Base-by-base conservation (phyloP, 495 filamentous ascomycete genomes). In the Delitschia confertaspora region DNA sequence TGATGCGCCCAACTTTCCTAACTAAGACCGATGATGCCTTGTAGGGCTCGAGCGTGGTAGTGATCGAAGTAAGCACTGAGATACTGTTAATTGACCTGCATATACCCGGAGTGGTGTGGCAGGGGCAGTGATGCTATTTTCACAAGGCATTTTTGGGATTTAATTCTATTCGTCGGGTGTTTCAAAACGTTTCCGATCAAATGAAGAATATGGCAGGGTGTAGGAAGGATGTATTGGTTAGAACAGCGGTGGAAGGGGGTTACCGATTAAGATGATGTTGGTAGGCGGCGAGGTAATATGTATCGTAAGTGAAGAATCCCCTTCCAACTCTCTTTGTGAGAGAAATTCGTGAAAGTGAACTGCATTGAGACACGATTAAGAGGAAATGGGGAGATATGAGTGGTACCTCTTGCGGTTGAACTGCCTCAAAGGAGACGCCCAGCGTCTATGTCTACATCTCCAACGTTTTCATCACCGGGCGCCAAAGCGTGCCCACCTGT, bases 101-200 rank as follows among this genome's bases (percentile, higher is more conserved):
- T n/a, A n/a, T n/a, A n/a, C n/a, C n/a, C n/a, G n/a, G n/a, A n/a
- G n/a, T n/a, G n/a, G n/a, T n/a, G n/a, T n/a, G n/a, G n/a, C n/a
- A n/a, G n/a, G n/a, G n/a, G n/a, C n/a, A n/a, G n/a, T n/a, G n/a
- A n/a, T n/a, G n/a, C n/a, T n/a, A n/a, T n/a, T n/a, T n/a, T n/a
- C n/a, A n/a, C n/a, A n/a, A n/a, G n/a, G n/a, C n/a, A 38, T 51
- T 51, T 31, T 34, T 14, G 20, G 5, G 4, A 7, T 8, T 11
- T 1, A 13, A 10, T 39, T 9, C 40, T 3, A 51, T 51, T 51
- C 5, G 47, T 22, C 47, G 47, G 47, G 40, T 45, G 47, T 51
- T 51, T 51, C 40, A 33, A 51, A 51, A 44, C 39, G 13, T 32
- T 10, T 19, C 10, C 16, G 32, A 3, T 14, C 13, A 22, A 17